Base-by-base conservation (phyloP, 208 protist species). In the Strigomonas oncopelti region DNA sequence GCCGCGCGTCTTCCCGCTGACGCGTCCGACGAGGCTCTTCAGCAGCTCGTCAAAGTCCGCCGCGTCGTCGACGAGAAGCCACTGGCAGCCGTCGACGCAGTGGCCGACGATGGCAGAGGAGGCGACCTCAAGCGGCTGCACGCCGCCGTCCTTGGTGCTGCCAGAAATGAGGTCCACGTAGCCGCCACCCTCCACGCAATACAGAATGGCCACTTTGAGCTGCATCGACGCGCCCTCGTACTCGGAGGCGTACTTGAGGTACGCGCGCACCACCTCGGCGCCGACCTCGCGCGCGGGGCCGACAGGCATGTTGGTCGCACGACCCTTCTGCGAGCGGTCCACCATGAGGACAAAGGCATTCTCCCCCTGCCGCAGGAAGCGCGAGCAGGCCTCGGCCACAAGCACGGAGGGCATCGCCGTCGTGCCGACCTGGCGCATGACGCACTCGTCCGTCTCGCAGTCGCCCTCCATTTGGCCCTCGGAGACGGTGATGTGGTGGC, bases 81-180 rank as follows among this genome's bases (percentile, higher is more conserved):
- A 75, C 46, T 75, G 70, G 38, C 80, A 85, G 34, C 56, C 70
- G 46, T 85, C 75, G 28, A 81, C 61, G 38, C 72, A 85, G 13
- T 69, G 65, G 64, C 80, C 80, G n/a, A 81, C 75, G 32, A 81
- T 64, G 9, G 75, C 75, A 20, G 80, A 85, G 5, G 71, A 70
- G 14, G 75, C 80, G 38, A 85, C 66, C 63, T 77, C 70, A 0
- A 85, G 64, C 9, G 57, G 54, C 22, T 65, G 59, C 9, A 42
- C 51, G 36, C 48, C 24, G 53, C 22, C 32, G 27, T 67, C 71
- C 53, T 25, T 60, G 13, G 63, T 58, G 63, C 52, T 45, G 16
- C 63, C 28, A 2, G 48, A 56, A 32, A 58, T 52, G 46, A 58
- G 45, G 57, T 64, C 58, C 9, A 69, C 42, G n/a, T 65, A 61